Percentiles rank a stretch among this genome's conserved stretches.
phyloP scores from a whole-genome alignment of 306 rosid species.

The Pyrus betulifolia region DNA sequence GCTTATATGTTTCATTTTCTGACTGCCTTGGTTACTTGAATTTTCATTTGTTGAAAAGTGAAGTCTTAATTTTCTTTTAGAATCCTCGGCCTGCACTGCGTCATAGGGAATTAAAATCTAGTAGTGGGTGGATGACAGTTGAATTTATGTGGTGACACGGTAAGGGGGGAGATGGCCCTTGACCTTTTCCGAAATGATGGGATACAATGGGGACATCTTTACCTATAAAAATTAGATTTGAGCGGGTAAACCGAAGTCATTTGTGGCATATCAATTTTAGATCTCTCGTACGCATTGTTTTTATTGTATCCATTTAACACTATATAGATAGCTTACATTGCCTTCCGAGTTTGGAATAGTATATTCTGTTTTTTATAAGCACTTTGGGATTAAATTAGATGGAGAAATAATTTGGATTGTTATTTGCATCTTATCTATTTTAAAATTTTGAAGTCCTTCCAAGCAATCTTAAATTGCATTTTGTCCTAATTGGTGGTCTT shows the following conservation, averaged over 20 bases:
- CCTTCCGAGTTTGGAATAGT: neutral
- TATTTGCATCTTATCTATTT: neutral
- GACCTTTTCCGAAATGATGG: neutral
- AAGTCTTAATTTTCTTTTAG: neutral
- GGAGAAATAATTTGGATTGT: neutral
- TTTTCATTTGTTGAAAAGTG: neutral
- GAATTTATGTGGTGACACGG: neutral
- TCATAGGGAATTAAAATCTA: neutral
- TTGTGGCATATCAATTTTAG: neutral
- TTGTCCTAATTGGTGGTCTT: conserved; percentile 10
- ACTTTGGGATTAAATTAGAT: neutral
- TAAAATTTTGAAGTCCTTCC: neutral
- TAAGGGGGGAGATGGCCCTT: neutral
- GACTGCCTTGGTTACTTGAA: neutral
- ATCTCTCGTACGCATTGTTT: neutral
- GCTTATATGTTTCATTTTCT: neutral
- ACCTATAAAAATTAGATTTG: neutral
- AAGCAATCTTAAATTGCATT: neutral
- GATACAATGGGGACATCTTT: neutral
- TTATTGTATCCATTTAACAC: neutral
- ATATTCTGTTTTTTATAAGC: neutral
- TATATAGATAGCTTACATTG: neutral
- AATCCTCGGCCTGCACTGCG: neutral
- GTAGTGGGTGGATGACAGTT: neutral
- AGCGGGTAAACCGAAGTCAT: neutral